Conservation (phyloP, 768 basidiomycete genomes). For the Russula earlei region DNA sequence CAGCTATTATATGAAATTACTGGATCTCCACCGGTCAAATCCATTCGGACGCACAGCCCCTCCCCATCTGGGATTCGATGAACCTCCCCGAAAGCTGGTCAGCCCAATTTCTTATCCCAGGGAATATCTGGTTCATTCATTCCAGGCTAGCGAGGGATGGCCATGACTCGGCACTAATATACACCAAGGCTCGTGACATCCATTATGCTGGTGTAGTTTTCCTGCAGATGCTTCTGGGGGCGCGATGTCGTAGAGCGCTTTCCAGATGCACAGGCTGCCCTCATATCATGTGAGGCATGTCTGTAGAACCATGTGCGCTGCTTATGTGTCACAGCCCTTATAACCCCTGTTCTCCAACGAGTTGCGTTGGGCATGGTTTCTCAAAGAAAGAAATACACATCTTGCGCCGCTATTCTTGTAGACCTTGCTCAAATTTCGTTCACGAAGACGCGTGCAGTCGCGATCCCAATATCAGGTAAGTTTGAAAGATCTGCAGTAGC, state of each 20-base stretch:
- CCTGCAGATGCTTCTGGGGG: constrained; percentile 81
- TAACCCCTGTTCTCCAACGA: constrained; percentile 43
- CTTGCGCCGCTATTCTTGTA: constrained; percentile 48
- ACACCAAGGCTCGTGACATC: constrained; percentile 72
- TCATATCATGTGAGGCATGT: constrained; percentile 42
- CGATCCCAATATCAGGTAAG: constrained; percentile 26
- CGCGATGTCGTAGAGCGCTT: constrained; percentile 49
- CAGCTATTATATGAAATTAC: constrained; percentile 59
- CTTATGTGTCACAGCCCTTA: constrained; percentile 32
- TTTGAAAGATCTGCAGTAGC: background rate
- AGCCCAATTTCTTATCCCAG: constrained; percentile 19
- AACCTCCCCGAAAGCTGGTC: constrained; percentile 39
- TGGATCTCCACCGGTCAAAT: constrained; percentile 81
- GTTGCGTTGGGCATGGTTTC: constrained; percentile 53
- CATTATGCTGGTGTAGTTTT: constrained; percentile 74
- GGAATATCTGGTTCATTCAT: background rate
- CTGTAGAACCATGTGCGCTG: background rate
- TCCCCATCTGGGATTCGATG: constrained; percentile 23
- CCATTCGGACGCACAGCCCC: constrained; percentile 44
- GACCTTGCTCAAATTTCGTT: constrained; percentile 31
- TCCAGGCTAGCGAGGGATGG: constrained; percentile 69
- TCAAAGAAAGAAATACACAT: constrained; percentile 42
- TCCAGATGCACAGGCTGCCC: constrained; percentile 45
- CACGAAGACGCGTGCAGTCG: constrained; percentile 7
- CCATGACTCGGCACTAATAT: constrained; percentile 67